Evolutionary conservation across 1,284 basidiomycete genomes (phyloP), one percentile per base, ranked within the genome.

Genomic region (Trametes pubescens): DNA sequence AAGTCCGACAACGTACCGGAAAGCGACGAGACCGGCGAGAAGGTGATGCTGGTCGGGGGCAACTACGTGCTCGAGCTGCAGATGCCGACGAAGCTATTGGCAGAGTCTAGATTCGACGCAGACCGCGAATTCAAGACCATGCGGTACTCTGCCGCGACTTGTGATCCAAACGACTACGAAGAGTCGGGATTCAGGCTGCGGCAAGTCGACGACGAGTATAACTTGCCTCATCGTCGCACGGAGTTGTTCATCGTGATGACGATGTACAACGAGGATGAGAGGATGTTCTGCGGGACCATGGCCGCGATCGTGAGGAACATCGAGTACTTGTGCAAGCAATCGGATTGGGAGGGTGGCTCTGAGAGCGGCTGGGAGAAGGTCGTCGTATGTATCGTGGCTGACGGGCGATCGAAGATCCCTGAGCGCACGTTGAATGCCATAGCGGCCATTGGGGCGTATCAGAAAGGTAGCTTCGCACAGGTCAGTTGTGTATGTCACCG

Each of bases 301-400:
- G 95, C 71, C 94, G 95, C 62, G 91, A n/a, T 97, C 13, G 94
- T 97, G 80, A 94, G 91, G 81, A 96, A 96, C 72, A 84, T 94
- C 56, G 87, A 87, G 13, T 91, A 94, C 74, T 76, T 96, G 65
- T 95, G 93, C n/a, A n/a, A n/a, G n/a, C n/a, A n/a, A n/a, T n/a
- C n/a, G n/a, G n/a, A n/a, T n/a, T n/a, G n/a, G n/a, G n/a, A n/a
- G n/a, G n/a, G n/a, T n/a, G n/a, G n/a, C n/a, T n/a, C n/a, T 75
- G 91, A 90, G 69, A 82, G 94, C 22, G 90, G 96, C 0, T 98
- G 96, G 96, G 96, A 98, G 82, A 98, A 98, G 84, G 93, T 90
- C 24, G 82, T 83, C 8, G 77, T 84, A n/a, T 83, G 80, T 65
- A 80, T 82, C 64, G 80, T 95, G 8, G 89, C 89, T 38, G 93